Evolutionary conservation across 805 yeast species (phyloP), one percentile per base, ranked within the genome.

Genomic region (Huiozyma sinensis): DNA sequence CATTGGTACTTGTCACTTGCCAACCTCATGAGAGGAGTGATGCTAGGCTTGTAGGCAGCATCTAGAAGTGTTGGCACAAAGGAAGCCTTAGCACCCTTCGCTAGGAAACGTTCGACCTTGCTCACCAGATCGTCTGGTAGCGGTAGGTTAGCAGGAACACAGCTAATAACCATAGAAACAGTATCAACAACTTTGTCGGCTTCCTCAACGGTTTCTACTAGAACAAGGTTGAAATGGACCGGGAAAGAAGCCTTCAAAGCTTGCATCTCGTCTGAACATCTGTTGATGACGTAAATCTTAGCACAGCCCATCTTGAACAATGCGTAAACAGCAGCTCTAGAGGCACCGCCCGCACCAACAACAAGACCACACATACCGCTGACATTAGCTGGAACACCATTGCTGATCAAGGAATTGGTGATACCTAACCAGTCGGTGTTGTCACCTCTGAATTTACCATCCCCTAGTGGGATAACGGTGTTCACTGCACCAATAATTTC

Each of bases 401-500:
- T 70, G 47, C 72, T 64, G 13, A 66, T 58, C 52, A 88, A 77
- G 2, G 95, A 76, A 48, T 81, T 75, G 39, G 69, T 70, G 52
- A 92, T 84, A 8, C 98, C 99, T 40, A 78, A 66, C 95, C 95
- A 92, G 62, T 92, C 99, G 37, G 99, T 92, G 67, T 92, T 92
- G 54, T 85, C 90, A 50, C 97, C 98, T 41, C 63, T 63, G 45
- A 81, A 75, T 43, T 69, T 65, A 6, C 72, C 79, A 24, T 66
- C 43, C 9, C 68, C 66, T 30, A 69, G 49, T 33, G 83, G 83
- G 34, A 73, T 71, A 41, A 92, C 74, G 0, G 99, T 92, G 66
- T 92, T 92, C 44, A 92, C 88, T 17, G 98, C 97, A 36, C 97
- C 97, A 54, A 92, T 86, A n/a, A 63, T 53, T 49, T 71, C 61